Evolutionary conservation across 257 asterid genomes (phyloP).

Genomic region (Capsicum pubescens): DNA sequence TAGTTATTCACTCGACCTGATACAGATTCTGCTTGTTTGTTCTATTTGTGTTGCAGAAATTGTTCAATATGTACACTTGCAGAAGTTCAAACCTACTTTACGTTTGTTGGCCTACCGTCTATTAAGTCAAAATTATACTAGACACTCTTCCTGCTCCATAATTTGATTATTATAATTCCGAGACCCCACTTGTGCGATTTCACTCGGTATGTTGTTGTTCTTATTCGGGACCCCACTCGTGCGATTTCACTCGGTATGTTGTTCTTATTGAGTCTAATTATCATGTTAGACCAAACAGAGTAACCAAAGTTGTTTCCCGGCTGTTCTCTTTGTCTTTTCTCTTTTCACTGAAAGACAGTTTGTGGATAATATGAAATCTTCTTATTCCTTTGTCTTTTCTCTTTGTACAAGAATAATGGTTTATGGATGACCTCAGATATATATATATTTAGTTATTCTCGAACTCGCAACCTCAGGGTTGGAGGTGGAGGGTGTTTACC

Average conservation of each 20-base stretch:
- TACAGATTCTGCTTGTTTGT: neutral
- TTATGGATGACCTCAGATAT: neutral
- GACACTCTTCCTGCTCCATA: neutral
- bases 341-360: slow-evolving; percentile 13
- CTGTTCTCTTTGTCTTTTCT: slow-evolving; percentile 15
- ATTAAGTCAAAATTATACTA: slow-evolving; percentile 26
- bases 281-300: slow-evolving; percentile 19
- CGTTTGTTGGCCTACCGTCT: slow-evolving; percentile 47
- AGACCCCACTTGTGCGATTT: neutral
- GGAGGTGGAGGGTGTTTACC: too few relatives aligned
- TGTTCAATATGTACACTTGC: slow-evolving; percentile 28
- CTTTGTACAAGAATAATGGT: neutral
- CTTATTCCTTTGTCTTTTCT: neutral
- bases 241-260: too few relatives aligned
- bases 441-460: too few relatives aligned
- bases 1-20: neutral
- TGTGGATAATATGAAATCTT: slow-evolving; percentile 20
- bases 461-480: too few relatives aligned
- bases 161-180: neutral
- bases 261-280: neutral
- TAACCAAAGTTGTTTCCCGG: neutral
- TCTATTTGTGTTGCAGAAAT: slow-evolving; percentile 9
- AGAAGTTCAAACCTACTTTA: slow-evolving; percentile 25
- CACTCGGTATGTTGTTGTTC: too few relatives aligned
- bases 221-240: neutral